Conservation (phyloP, 495 filamentous ascomycete genomes). For the Bathelium albidoporum region DNA sequence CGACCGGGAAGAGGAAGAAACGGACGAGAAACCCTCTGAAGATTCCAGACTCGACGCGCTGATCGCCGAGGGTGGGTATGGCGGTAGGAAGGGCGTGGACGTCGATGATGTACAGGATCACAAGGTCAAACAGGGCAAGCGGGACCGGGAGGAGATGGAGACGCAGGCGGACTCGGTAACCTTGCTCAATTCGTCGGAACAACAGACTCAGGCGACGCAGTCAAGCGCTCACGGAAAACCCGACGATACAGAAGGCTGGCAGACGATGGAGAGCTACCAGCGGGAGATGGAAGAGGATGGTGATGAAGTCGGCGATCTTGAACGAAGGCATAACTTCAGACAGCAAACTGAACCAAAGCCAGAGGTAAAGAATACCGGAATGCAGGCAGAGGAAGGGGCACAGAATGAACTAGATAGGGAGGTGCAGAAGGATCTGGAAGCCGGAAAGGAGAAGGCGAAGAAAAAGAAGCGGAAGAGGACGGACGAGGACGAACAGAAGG, state of each 20-base stretch:
- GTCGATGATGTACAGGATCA: conserved; percentile 18
- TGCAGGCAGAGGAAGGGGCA: neutral
- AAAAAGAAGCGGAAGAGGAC: conserved; percentile 23
- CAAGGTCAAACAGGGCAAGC: conserved; percentile 32
- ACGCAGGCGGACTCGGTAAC: conserved; percentile 14
- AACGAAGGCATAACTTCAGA: conserved; percentile 6
- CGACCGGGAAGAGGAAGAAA: conserved; percentile 8
- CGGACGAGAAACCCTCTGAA: conserved; percentile 4
- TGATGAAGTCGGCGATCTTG: conserved; percentile 9
- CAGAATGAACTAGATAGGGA: neutral
- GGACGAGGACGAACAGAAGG: conserved; percentile 39
- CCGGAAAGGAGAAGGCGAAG: conserved; percentile 5
- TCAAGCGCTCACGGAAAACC: neutral
- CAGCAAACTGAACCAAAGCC: neutral
- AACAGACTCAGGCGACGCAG: neutral
- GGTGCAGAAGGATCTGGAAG: neutral
- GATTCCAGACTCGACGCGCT: conserved; percentile 13
- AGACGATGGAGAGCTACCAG: conserved; percentile 15
- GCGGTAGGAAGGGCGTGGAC: neutral
- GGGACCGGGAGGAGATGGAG: conserved; percentile 28
- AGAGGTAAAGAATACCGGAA: conserved; percentile 2
- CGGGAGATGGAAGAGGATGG: conserved; percentile 11
- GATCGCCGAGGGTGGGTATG: conserved; percentile 4
- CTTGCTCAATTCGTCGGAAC: neutral
- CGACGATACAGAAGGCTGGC: conserved; percentile 12